Evolutionary conservation across 2,329 filamentous ascomycete species (phyloP), one percentile per base, ranked within the genome.

Genomic region (Ophiostoma himal-ulmi): DNA sequence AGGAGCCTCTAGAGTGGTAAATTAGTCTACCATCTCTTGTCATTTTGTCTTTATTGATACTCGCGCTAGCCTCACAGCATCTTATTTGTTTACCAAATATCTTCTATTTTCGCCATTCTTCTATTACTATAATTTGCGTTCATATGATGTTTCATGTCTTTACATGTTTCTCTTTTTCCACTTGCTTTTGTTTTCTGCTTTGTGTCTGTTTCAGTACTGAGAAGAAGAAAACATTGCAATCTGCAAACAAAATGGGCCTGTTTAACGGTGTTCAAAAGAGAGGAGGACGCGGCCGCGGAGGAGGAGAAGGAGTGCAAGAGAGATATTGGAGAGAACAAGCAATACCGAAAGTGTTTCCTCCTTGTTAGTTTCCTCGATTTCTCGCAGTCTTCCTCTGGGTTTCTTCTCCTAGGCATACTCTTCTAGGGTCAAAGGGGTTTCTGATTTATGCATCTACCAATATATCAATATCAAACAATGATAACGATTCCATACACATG

Each of bases 1-100:
- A 85, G 74, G 93, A 97, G 81, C 94, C 94, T 66, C 83, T 97
- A 75, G 93, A 97, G 77, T 97, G 94, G 93, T 97, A 85, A 34
- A 67, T n/a, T n/a, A 10, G 20, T 39, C 39, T 69, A 7, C 66
- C 30, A 20, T 14, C 20, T 54, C 26, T 36, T 37, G 26, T 67
- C 37, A 41, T 67, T 13, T 20, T 67, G 20, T 48, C 17, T 67
- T 30, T 17, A 11, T n/a, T 48, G 52, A 57, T 57, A 57, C 52
- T 10, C 22, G 8, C n/a, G 10, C 22, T 22, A 57, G 65, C 39
- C 36, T 26, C 37, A 39, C 34, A 37, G 62, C 62, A 65, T 65
- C 20, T 22, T 65, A 22, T 14, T 11, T n/a, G 17, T 65, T 17
- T 10, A 65, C 52, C 52, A 22, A 57, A 26, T 26, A 14, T 57